These are phyloP conservation scores for Oemleria cerasiformis DNA, from an alignment of 306 rosid species.

Conservation along the genomic window DNA sequence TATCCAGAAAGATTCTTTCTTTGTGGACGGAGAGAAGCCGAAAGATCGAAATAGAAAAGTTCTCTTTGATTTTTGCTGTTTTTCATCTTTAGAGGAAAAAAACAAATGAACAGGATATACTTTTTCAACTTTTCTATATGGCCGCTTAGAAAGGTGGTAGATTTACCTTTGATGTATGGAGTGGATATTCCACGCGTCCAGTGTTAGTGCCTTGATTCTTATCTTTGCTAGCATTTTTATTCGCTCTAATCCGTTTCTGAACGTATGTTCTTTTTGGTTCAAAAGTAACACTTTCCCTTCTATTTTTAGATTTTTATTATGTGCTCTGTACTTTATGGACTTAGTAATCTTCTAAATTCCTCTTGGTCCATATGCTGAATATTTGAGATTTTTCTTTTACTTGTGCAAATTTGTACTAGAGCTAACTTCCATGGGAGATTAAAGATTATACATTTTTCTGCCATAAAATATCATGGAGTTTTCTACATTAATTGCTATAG, in stretches of 20 bases:
- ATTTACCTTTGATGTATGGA: slow-evolving; percentile 23
- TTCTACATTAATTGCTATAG: not conserved
- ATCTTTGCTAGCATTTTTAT: slow-evolving; percentile 6
- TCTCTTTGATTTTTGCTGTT: slow-evolving; percentile 4
- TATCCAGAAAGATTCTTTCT: not conserved
- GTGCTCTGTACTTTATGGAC: not conserved
- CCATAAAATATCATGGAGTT: not conserved
- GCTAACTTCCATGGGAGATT: slow-evolving; percentile 1
- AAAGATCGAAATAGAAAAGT: not conserved
- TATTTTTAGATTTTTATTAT: not conserved
- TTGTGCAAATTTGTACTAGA: not conserved
- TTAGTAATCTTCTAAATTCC: slow-evolving; percentile 8
- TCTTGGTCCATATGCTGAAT: slow-evolving; percentile 1
- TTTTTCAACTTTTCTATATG: slow-evolving; percentile 16
- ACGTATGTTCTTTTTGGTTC: slow-evolving; percentile 21
- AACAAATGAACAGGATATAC: slow-evolving; percentile 6
- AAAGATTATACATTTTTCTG: slow-evolving; percentile 1
- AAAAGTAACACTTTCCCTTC: slow-evolving; percentile 22
- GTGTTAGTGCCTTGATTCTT: slow-evolving; percentile 30
- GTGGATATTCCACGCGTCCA: slow-evolving; percentile 32
- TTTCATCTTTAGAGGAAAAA: not conserved
- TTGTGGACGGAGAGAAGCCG: not conserved
- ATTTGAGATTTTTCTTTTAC: not conserved
- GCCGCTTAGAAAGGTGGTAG: slow-evolving; percentile 27
- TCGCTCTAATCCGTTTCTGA: slow-evolving; percentile 13